Evolutionary conservation across 768 basidiomycete species (phyloP).

Genomic region (Pleurotus cornucopiae): DNA sequence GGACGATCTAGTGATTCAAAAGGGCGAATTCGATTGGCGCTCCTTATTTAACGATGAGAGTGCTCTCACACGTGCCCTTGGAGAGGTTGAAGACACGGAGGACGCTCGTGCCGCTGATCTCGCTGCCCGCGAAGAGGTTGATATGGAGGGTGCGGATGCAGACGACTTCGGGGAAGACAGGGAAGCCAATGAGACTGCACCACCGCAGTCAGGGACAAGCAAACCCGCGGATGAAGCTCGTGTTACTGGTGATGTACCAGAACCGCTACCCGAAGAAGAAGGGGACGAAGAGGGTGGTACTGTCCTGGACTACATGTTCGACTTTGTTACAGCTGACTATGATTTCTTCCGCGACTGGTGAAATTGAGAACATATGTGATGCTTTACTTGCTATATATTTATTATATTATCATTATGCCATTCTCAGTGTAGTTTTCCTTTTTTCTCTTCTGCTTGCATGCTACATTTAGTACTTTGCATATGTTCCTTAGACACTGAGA

Average conservation of each 20-base stretch:
- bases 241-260: slow-evolving; percentile 16
- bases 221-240: slow-evolving; percentile 11
- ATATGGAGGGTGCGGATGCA: slow-evolving; percentile 73
- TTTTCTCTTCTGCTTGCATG: not conserved
- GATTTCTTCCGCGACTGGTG: slow-evolving; percentile 76
- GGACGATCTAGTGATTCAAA: slow-evolving; percentile 88
- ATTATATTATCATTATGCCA: slow-evolving; percentile 8
- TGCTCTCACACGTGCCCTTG: slow-evolving; percentile 71
- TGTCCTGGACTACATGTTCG: slow-evolving; percentile 82
- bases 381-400: slow-evolving; percentile 1
- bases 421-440: not conserved
- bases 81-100: slow-evolving; percentile 83
- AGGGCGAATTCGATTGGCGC: slow-evolving; percentile 94
- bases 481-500: not conserved
- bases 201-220: not conserved
- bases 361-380: slow-evolving; percentile 26
- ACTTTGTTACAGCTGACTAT: slow-evolving; percentile 54
- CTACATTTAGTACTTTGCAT: too few relatives aligned
- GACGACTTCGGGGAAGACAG: slow-evolving; percentile 67
- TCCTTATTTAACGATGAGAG: slow-evolving; percentile 67
- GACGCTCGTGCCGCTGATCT: slow-evolving; percentile 79
- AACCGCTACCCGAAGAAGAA: slow-evolving; percentile 31
- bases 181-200: slow-evolving; percentile 7
- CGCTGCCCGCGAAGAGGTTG: slow-evolving; percentile 70
- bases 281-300: slow-evolving; percentile 65